Evolutionary conservation across 129 eudicot genomes (phyloP), one percentile per base, ranked within the genome.

Genomic region (Sambucus nigra): DNA sequence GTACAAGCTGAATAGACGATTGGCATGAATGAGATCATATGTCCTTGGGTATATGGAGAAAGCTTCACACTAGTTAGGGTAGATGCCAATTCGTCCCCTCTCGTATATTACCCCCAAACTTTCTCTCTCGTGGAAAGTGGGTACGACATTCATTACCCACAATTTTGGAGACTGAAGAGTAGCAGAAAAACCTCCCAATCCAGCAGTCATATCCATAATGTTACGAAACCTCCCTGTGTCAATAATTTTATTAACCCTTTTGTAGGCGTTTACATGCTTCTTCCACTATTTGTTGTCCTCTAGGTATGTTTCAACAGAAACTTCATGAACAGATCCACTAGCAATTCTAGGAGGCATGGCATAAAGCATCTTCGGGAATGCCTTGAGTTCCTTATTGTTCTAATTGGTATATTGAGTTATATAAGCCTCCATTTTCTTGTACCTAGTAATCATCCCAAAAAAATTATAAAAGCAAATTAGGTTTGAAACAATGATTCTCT

Each of bases 31-130:
- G n/a, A n/a, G n/a, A n/a, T n/a, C n/a, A n/a, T n/a, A n/a, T n/a
- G n/a, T 91, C 58, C 97, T 80, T 27, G 97, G 97, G 73, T 84
- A 88, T n/a, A 93, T 88, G 18, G 97, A 88, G 72, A 88, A 88
- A 41, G 69, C 97, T 64, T 88, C 97, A 76, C 97, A 91, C 95
- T 94, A 86, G 67, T 91, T 89, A 38, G 86, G 99, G 60, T 91
- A 91, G 74, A 91, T 91, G 47, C 99, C 99, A 60, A 82, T 86
- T 65, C 86, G 75, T 16, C 99, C 99, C 47, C 99, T 79, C 66
- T 91, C 99, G 21, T 63, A 91, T 35, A 91, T 25, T 48, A 77
- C 99, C 26, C 99, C 99, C 19, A 85, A 76, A 23, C 95, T 91
- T 51, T 76, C 74, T 56, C 73, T 81, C 60, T 91, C 76, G 2